Percentiles rank a stretch among this genome's conserved stretches.
Conservation (phyloP, 1,284 basidiomycete species). For the Apiotrichum sp. region DNA sequence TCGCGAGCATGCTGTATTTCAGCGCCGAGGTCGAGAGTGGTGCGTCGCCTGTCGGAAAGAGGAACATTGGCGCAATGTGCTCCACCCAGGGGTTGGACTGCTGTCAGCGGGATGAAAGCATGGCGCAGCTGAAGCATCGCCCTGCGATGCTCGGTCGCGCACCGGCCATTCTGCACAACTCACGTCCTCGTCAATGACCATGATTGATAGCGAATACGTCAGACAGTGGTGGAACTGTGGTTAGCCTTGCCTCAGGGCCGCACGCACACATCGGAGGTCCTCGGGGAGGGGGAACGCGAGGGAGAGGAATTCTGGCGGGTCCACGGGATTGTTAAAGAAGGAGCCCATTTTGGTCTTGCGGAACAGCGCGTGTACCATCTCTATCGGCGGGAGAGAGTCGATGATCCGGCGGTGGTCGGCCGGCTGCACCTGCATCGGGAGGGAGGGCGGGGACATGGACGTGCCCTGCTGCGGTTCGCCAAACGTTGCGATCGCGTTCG, state of each 20-base stretch:
- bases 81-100: slow-evolving; percentile 37
- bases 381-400: slow-evolving; percentile 22
- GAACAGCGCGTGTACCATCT: slow-evolving; percentile 33
- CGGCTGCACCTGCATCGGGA: background rate
- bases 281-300: slow-evolving; percentile 28
- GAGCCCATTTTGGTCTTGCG: slow-evolving; percentile 36
- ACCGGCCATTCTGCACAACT: too few species aligned
- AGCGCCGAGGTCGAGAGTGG: slow-evolving; percentile 28
- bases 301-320: slow-evolving; percentile 34
- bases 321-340: slow-evolving; percentile 32
- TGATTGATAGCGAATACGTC: slow-evolving; percentile 37
- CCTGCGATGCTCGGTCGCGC: too few species aligned
- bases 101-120: too few species aligned
- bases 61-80: slow-evolving; percentile 33
- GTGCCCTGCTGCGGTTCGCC: background rate
- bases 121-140: too few species aligned
- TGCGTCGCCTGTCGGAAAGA: slow-evolving; percentile 27
- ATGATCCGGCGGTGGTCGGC: slow-evolving; percentile 4
- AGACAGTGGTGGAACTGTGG: slow-evolving; percentile 39
- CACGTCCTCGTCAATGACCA: slow-evolving; percentile 39
- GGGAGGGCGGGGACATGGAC: background rate
- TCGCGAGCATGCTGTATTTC: slow-evolving; percentile 27
- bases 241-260: too few species aligned
- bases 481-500: slow-evolving; percentile 10
- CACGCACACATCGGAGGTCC: slow-evolving; percentile 33